Base-by-base conservation (phyloP, 2,329 filamentous ascomycete genomes). In the Cytospora leucostoma region DNA sequence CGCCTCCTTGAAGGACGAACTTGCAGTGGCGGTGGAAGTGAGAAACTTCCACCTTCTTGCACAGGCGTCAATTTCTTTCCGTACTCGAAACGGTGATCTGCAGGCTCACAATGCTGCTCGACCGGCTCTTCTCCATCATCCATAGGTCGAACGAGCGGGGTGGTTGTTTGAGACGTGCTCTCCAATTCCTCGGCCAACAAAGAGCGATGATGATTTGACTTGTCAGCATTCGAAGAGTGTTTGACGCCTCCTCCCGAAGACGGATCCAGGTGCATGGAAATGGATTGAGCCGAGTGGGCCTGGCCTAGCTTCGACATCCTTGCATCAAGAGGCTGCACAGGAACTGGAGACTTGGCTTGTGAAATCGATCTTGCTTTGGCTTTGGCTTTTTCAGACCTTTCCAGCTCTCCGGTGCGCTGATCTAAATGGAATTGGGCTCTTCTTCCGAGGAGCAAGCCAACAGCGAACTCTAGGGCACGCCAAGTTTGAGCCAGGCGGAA, bases 401-500 rank as follows among this genome's bases (percentile, higher is more conserved):
- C 61, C 70, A 78, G 74, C 52, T 76, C 74, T 15, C 75, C 74
- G 38, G 82, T 73, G 1, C 85, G 79, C 27, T 73, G 70, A 58
- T 86, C 78, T 0, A 84, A 76, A 68, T 89, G 86, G 65, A 84
- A 85, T 51, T 84, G 79, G 1, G 82, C 84, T 34, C 86, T 79
- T 35, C 80, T 78, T 17, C 75, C 76, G 1, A 89, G 76, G 1
- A 89, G 75, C 13, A 87, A 72, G 21, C 77, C 74, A 67, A 86
- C 80, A 11, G 82, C 82, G 68, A 84, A 87, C 0, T 82, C 80
- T 21, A 89, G 70, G 13, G 88, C 79, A 35, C 85, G 81, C 86
- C 86, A 89, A 1, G 85, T 87, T 70, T 89, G 86, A 6, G 86
- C 84, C 0, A 89, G 77, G 1, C 86, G 80, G 69, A 84, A 88